A percentile compares a stretch with the other conserved stretches of the same genome.
phyloP scores from a whole-genome alignment of 2,329 filamentous ascomycete species.

The Epichloe sylvatica region DNA sequence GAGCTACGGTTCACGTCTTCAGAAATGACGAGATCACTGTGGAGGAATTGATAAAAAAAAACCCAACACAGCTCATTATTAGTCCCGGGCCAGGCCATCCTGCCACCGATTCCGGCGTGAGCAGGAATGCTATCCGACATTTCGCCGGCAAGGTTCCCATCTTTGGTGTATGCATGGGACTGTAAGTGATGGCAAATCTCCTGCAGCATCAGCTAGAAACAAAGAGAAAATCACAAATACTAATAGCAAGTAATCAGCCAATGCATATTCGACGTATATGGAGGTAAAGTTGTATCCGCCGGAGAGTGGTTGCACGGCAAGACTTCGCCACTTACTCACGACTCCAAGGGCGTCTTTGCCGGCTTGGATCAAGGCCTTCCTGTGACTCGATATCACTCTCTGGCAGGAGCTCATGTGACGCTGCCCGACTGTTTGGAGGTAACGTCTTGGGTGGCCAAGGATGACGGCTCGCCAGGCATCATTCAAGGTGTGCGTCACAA shows the following conservation, averaged over 20 bases:
- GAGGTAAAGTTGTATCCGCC: slow-evolving; percentile 79
- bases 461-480: slow-evolving; percentile 65
- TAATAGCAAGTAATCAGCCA: slow-evolving; percentile 38
- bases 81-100: slow-evolving; percentile 94
- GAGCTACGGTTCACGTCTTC: slow-evolving; percentile 76
- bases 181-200: slow-evolving; percentile 39
- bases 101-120: slow-evolving; percentile 79
- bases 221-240: no score
- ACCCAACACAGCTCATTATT: slow-evolving; percentile 86
- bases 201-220: not conserved
- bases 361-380: slow-evolving; percentile 67
- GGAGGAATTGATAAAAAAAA: slow-evolving; percentile 66
- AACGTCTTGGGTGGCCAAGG: slow-evolving; percentile 72
- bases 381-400: slow-evolving; percentile 90
- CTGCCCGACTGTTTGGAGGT: slow-evolving; percentile 77
- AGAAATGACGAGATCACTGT: slow-evolving; percentile 86
- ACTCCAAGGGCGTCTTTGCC: slow-evolving; percentile 80
- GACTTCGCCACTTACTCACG: slow-evolving; percentile 80
- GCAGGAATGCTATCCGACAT: slow-evolving; percentile 76
- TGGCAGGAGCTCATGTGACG: slow-evolving; percentile 81
- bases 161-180: slow-evolving; percentile 96
- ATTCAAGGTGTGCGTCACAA: slow-evolving; percentile 98
- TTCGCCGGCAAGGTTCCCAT: slow-evolving; percentile 93
- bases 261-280: slow-evolving; percentile 91
- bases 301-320: slow-evolving; percentile 97